Conservation (phyloP, 2,329 filamentous ascomycete species). For the Thermothelomyces thermophilus region DNA sequence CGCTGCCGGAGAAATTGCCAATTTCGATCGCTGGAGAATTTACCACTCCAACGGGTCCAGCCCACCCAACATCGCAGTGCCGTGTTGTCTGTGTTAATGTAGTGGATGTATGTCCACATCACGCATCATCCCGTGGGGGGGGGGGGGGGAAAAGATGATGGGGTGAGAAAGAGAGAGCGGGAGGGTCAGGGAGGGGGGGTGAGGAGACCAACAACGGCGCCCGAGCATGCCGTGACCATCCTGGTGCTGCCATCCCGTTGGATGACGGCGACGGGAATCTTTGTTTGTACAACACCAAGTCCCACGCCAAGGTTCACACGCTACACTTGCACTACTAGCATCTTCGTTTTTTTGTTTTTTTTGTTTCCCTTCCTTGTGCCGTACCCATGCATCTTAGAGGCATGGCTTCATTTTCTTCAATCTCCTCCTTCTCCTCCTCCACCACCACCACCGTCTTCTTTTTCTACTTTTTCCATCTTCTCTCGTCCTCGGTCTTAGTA, state of each 20-base stretch:
- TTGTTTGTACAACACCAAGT: conserved; percentile 1
- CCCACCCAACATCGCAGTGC: background rate
- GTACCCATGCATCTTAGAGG: conserved; percentile 8
- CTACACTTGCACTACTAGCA: background rate
- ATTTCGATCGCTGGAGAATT: background rate
- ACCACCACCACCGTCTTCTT: too few relatives aligned
- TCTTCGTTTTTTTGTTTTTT: too few relatives aligned
- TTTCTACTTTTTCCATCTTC: background rate
- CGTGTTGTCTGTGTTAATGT: too few relatives aligned
- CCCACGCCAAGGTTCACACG: background rate
- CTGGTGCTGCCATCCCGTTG: too few relatives aligned
- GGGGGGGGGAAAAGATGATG: too few relatives aligned
- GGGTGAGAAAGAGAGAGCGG: too few relatives aligned
- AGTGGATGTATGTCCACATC: too few relatives aligned
- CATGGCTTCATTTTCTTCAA: background rate
- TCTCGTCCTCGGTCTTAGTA: too few relatives aligned
- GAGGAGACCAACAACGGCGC: background rate
- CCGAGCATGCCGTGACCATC: background rate
- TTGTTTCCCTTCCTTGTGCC: conserved; percentile 10
- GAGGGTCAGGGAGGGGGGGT: too few relatives aligned
- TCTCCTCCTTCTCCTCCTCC: too few relatives aligned
- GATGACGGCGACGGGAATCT: background rate
- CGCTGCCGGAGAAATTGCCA: background rate
- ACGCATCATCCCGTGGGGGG: too few relatives aligned
- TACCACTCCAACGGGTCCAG: conserved; percentile 5